Percentiles rank a stretch among this genome's conserved stretches.
Evolutionary conservation across 805 yeast species (phyloP).

Genomic region (Saccharomyces mikatae): DNA sequence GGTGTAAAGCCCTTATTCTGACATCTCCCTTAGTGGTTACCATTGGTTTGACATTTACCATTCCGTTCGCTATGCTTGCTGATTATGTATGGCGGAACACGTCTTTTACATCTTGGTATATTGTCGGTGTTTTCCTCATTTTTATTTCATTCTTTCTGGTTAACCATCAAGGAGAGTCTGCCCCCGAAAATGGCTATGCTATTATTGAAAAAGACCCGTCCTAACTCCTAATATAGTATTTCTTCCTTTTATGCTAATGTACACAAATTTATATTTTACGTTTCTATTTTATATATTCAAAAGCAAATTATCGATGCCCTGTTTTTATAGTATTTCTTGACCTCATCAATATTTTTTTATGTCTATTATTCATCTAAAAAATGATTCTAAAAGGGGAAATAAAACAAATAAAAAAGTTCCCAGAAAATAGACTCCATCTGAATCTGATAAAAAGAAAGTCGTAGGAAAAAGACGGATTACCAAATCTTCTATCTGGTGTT

Average conservation of each 20-base stretch:
- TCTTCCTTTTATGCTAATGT: not conserved
- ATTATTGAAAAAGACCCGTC: not conserved
- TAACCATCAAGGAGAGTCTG: conserved; percentile 42
- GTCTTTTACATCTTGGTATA: conserved; percentile 46
- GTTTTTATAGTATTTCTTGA: not conserved
- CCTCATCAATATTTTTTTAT: not conserved
- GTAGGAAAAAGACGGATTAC: not conserved
- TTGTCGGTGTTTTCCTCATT: conserved; percentile 70
- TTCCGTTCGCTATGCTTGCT: conserved; percentile 88
- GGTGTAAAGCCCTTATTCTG: conserved; percentile 87
- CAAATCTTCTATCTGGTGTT: not conserved
- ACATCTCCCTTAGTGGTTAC: conserved; percentile 91
- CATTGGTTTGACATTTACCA: conserved; percentile 84
- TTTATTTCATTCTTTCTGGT: conserved; percentile 71
- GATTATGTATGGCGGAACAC: conserved; percentile 55
- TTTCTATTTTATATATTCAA: not conserved
- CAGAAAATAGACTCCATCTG: not conserved
- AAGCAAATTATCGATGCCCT: not conserved
- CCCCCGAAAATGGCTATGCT: not conserved
- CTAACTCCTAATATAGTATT: not conserved
- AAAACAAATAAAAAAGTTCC: not conserved
- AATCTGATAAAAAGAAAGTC: not conserved
- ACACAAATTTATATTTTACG: not conserved
- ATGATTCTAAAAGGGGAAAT: not conserved
- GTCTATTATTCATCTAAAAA: not conserved